Conservation (phyloP, 805 yeast species). For the Pichia rugopelliculosa region DNA sequence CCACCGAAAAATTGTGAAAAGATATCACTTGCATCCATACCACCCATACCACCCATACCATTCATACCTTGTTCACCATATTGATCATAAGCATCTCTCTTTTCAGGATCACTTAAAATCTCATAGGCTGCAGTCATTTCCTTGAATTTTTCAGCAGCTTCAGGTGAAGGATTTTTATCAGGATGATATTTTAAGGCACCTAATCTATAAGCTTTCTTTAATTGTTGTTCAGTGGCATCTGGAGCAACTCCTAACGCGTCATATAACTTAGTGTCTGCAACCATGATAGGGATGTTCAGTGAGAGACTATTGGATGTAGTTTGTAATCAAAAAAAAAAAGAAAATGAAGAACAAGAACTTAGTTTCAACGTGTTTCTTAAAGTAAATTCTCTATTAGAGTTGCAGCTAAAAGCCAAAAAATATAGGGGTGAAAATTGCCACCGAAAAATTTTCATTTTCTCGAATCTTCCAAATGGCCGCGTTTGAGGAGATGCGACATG, state of each 20-base stretch:
- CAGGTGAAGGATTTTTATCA: conserved; percentile 76
- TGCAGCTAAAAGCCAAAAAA: too few species aligned
- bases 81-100: conserved; percentile 82
- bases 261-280: conserved; percentile 71
- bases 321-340: too few species aligned
- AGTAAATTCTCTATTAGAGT: too few species aligned
- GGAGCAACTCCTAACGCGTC: conserved; percentile 68
- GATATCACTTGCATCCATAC: conserved; percentile 44
- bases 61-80: conserved; percentile 92
- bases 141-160: conserved; percentile 93
- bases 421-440: not conserved
- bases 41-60: conserved; percentile 55
- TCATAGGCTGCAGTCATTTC: conserved; percentile 86
- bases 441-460: not conserved
- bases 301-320: not conserved
- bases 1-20: conserved; percentile 56
- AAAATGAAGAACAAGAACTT: too few species aligned
- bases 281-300: conserved; percentile 38
- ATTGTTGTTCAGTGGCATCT: conserved; percentile 59
- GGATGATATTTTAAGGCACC: conserved; percentile 79
- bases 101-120: conserved; percentile 77
- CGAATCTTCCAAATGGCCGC: not conserved
- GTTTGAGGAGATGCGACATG: too few species aligned
- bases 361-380: too few species aligned
- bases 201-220: conserved; percentile 77